Percentiles rank a stretch among this genome's conserved stretches.
Conservation (phyloP, 2,329 filamentous ascomycete species). For the Calonectria pauciramosa region DNA sequence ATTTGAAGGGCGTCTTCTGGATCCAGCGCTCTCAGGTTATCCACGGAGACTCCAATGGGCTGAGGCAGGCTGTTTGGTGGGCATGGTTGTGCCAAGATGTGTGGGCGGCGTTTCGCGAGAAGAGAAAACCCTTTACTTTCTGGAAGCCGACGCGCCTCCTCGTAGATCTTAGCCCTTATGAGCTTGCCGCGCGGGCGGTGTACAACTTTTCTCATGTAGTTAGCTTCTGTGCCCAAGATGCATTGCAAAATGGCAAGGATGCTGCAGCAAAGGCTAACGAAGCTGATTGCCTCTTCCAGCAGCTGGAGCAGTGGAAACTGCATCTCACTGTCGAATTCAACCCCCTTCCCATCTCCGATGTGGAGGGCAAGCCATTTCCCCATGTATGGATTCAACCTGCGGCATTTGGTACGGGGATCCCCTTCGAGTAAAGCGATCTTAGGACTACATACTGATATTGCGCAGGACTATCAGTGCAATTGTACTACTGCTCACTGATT, state of each 20-base stretch:
- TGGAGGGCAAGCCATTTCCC: conserved; percentile 49
- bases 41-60: conserved; percentile 68
- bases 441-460: conserved; percentile 18
- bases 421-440: too few species aligned
- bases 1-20: conserved; percentile 75
- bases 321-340: conserved; percentile 54
- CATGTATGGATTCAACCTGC: conserved; percentile 64
- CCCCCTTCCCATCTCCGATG: conserved; percentile 51
- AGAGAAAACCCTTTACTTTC: conserved; percentile 67
- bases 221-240: conserved; percentile 60
- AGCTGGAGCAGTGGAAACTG: conserved; percentile 47
- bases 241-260: not conserved
- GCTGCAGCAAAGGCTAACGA: not conserved
- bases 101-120: conserved; percentile 73
- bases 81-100: conserved; percentile 75
- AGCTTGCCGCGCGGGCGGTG: conserved; percentile 65
- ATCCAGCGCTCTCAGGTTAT: conserved; percentile 73
- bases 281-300: conserved; percentile 31
- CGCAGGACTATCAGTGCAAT: conserved; percentile 62
- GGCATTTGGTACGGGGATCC: conserved; percentile 49
- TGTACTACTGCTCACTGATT: conserved; percentile 66
- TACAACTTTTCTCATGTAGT: conserved; percentile 69
- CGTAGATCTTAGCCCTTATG: conserved; percentile 61
- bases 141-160: conserved; percentile 66
- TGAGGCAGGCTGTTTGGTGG: conserved; percentile 74